Conservation (phyloP, 495 filamentous ascomycete species). For the Podospora pseudoanserina region DNA sequence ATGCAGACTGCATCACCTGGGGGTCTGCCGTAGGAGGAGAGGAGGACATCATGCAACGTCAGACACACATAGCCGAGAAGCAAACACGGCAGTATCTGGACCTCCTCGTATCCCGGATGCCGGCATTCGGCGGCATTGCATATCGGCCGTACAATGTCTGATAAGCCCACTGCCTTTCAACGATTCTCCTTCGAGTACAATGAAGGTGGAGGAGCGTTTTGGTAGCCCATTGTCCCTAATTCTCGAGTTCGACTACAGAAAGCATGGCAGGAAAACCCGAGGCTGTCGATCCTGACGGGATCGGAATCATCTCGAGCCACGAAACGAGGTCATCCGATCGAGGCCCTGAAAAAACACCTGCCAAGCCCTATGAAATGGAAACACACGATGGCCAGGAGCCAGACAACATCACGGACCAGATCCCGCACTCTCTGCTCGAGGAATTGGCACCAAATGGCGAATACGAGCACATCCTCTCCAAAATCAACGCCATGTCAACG, state of each 20-base stretch:
- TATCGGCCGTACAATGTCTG: not conserved
- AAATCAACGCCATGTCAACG: conserved; percentile 37
- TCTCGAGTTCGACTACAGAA: not conserved
- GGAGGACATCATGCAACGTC: not conserved
- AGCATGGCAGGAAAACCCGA: not conserved
- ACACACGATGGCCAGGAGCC: not conserved
- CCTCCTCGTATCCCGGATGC: conserved; percentile 11
- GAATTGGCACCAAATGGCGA: conserved; percentile 38
- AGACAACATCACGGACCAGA: conserved; percentile 28
- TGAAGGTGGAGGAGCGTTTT: not conserved
- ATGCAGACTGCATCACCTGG: conserved; percentile 14
- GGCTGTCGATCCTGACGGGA: not conserved
- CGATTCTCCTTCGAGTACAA: not conserved
- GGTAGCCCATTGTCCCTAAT: not conserved
- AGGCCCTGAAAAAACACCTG: conserved; percentile 33
- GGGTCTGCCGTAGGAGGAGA: not conserved
- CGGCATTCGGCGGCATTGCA: not conserved
- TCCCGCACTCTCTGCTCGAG: conserved; percentile 35
- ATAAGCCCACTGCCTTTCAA: not conserved
- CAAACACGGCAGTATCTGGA: not conserved
- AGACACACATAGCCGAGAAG: conserved; percentile 9
- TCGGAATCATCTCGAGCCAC: not conserved
- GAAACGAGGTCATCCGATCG: conserved; percentile 9
- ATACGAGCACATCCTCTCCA: conserved; percentile 37
- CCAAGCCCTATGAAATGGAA: conserved; percentile 3